Base-by-base conservation (phyloP, 805 yeast genomes). In the Hanseniaspora hatyaiensis region DNA sequence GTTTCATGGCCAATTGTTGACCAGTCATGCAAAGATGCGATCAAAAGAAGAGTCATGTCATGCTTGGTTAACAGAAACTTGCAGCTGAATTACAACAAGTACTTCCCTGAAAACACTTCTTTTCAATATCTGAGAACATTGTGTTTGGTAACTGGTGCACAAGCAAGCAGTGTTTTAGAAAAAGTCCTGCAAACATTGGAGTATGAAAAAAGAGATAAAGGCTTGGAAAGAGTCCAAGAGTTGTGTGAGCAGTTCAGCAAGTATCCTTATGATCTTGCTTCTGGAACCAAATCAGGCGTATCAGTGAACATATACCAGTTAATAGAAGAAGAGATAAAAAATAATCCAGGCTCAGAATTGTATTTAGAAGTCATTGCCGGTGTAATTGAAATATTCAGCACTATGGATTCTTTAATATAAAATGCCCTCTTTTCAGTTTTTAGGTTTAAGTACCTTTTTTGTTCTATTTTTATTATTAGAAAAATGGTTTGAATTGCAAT, bases 1-100 rank as follows among this genome's bases (percentile, higher is more conserved):
- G 95, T 98, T 26, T 92, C 98, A 8, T 98, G 94, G 65, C 98
- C 98, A 6, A 76, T 92, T 12, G 81, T 88, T 28, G 98, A 92
- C 64, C 73, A 81, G 37, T 68, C 77, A 53, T 79, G 94, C 42
- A 92, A 92, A 65, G 94, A 85, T 55, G 78, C 79, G 48, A 74
- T 92, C 49, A 78, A 79, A 49, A 72, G 77, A 51, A 75, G 96
- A 57, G 76, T 86, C 23, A 67, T 87, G 52, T 72, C 74, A 38
- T 61, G 86, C 42, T 70, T 92, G 55, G 77, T 85, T 6, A 70
- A 80, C 30, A 78, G 95, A 65, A 82, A 81, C 45, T 73, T 82
- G 55, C 72, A 70, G 50, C 59, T 80, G 26, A 68, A 67, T 54
- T 69, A 77, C 31, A 73, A 74, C 37, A 74, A 73, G 53, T 82